Base-by-base conservation (phyloP, 2,329 filamentous ascomycete genomes). In the Aspergillus jensenii region DNA sequence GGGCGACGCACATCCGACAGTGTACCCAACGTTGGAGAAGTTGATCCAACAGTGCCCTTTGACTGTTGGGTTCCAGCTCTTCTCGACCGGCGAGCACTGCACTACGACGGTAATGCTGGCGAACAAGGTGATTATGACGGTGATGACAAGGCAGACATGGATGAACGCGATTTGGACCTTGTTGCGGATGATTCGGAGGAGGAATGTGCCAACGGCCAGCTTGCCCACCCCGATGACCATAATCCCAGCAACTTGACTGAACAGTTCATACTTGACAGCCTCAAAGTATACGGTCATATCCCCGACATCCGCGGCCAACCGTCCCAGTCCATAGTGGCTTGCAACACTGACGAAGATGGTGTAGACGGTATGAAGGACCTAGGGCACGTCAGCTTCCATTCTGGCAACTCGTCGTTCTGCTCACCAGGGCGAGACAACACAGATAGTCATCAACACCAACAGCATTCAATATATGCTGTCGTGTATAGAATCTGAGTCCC, bases 151-250 rank as follows among this genome's bases (percentile, higher is more conserved):
- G 21, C 57, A 64, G 9, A 15, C 48, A 56, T 58, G 62, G 47
- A 66, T 65, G n/a, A 66, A 57, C 52, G 58, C 56, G 15, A 66
- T 64, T 44, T 66, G 64, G 27, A 62, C 52, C 17, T 61, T 64
- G 23, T 64, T 65, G 23, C 64, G 63, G 19, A 66, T 62, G 25
- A 66, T 66, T 3, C 47, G 62, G 15, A 67, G 63, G 3, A 67
- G 52, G 44, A 67, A 65, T 11, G 52, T 48, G 17, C 65, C 65
- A 11, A 67, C 63, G 0, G 65, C 65, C 2, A 43, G 31, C 43
- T 67, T 67, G 4, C 63, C 65, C 2, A 65, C 56, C 2, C 65
- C 65, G 23, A 65, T 67, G 21, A 59, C 60, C 60, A 67, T 65
- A n/a, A 67, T 58, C 12, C 63, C 65, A 9, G 65, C 63, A 1